phyloP scores from a whole-genome alignment of 192 early-diverging fungal genomes.

The Spinellus fusiger region DNA sequence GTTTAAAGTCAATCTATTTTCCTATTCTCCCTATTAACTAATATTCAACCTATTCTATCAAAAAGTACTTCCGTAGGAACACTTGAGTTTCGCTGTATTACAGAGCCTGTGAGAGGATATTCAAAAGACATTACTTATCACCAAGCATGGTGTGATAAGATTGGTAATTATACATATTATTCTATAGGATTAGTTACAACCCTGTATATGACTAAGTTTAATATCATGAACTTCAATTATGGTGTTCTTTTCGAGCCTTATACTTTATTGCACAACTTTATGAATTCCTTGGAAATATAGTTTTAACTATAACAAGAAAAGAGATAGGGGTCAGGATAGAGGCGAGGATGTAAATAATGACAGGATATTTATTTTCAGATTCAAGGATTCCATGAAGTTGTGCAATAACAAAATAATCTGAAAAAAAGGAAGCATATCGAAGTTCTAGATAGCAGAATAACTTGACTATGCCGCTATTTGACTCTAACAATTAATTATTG shows the following conservation, averaged over 20 bases:
- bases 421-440: too few relatives aligned
- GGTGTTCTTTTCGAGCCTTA: too few relatives aligned
- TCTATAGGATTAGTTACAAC: background rate
- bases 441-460: too few relatives aligned
- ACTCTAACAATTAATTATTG: background rate
- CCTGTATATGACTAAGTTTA: too few relatives aligned
- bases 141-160: slow-evolving; percentile 52
- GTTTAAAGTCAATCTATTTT: background rate
- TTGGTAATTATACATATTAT: slow-evolving; percentile 26
- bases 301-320: background rate
- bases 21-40: background rate
- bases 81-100: slow-evolving; percentile 80
- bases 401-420: too few relatives aligned
- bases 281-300: background rate
- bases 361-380: too few relatives aligned
- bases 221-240: too few relatives aligned
- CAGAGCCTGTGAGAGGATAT: slow-evolving; percentile 69
- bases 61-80: slow-evolving; percentile 76
- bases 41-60: too few relatives aligned
- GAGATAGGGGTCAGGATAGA: background rate
- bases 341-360: too few relatives aligned
- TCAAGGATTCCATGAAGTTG: too few relatives aligned
- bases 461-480: too few relatives aligned
- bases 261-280: too few relatives aligned
- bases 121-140: slow-evolving; percentile 55